These are phyloP conservation scores for Elasticomyces elasticus DNA, from an alignment of 495 filamentous ascomycete species.

Conservation along the genomic window DNA sequence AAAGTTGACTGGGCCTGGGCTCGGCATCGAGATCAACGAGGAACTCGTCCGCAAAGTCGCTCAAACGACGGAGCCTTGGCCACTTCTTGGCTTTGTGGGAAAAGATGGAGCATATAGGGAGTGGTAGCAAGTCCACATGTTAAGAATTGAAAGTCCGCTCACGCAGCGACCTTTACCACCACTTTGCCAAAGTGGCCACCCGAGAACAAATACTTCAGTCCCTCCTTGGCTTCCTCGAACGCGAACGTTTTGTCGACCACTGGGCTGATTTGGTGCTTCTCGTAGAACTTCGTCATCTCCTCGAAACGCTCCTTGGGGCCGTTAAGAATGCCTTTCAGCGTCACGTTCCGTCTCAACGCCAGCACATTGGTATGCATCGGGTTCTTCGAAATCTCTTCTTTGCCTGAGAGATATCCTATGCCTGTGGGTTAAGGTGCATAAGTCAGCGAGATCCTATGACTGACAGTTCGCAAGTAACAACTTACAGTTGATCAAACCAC, in stretches of 20 bases:
- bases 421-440: neutral
- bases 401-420: conserved; percentile 21
- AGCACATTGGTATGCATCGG: conserved; percentile 18
- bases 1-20: conserved; percentile 48
- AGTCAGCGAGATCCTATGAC: neutral
- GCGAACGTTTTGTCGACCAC: conserved; percentile 27
- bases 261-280: conserved; percentile 25
- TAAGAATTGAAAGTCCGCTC: neutral
- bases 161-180: conserved; percentile 9
- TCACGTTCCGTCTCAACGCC: conserved; percentile 18
- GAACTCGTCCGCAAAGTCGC: conserved; percentile 48
- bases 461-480: neutral
- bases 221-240: conserved; percentile 33
- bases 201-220: conserved; percentile 40
- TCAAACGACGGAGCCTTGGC: conserved; percentile 45
- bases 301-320: conserved; percentile 21
- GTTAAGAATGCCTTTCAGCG: conserved; percentile 24
- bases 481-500: conserved; percentile 19
- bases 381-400: conserved; percentile 12
- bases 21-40: conserved; percentile 72
- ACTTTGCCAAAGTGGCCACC: conserved; percentile 22
- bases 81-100: conserved; percentile 53
- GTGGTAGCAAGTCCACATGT: conserved; percentile 42
- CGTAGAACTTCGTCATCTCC: conserved; percentile 30
- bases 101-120: conserved; percentile 63